Evolutionary conservation across 331 rosid genomes (phyloP).

Genomic region (Cydonia oblonga): DNA sequence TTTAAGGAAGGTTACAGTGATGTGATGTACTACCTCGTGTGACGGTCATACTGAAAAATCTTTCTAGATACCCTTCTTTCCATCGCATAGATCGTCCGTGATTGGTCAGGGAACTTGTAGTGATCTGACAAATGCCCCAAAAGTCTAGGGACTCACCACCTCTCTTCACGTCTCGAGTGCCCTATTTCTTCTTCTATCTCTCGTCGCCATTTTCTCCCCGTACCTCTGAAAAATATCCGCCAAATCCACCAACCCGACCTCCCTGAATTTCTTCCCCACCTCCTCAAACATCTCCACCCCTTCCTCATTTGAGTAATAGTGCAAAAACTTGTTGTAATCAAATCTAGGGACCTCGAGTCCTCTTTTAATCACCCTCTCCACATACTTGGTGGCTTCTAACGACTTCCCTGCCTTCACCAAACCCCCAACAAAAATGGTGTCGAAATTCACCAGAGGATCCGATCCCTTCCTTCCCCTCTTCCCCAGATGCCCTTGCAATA

Average conservation of each 20-base stretch:
- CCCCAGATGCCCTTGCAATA: constrained; percentile 87
- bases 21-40: too few species aligned
- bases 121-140: too few species aligned
- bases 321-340: constrained; percentile 65
- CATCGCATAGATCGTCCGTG: too few species aligned
- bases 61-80: too few species aligned
- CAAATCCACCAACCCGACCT: constrained; percentile 71
- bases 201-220: constrained; percentile 77
- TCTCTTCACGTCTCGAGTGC: background rate
- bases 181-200: constrained; percentile 60
- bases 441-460: constrained; percentile 63
- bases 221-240: constrained; percentile 71
- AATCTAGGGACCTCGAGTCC: constrained; percentile 83
- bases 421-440: constrained; percentile 85
- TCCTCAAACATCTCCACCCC: constrained; percentile 69
- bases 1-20: too few species aligned
- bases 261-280: constrained; percentile 61
- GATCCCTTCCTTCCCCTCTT: constrained; percentile 75
- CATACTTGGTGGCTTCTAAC: constrained; percentile 64
- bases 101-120: too few species aligned
- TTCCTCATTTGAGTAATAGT: constrained; percentile 64
- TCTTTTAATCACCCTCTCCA: constrained; percentile 56
- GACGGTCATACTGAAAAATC: too few species aligned
- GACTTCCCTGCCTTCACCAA: constrained; percentile 65
- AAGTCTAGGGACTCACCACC: background rate